Base-by-base conservation (phyloP, 495 filamentous ascomycete genomes). In the Aspergillus bertholletiae region DNA sequence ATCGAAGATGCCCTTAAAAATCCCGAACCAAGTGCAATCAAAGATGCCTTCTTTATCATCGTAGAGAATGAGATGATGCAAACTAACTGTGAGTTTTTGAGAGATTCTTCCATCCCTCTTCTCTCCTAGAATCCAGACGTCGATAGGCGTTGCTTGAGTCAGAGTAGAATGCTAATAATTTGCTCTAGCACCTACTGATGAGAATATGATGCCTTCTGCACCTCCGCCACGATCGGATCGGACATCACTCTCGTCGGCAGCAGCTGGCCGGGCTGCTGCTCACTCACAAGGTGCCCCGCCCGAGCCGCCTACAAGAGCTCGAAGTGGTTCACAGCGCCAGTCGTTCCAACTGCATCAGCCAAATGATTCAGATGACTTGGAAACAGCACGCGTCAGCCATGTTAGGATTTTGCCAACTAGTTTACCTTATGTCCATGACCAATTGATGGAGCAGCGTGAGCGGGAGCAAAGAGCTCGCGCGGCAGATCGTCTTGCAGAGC, bases 11-110 rank as follows among this genome's bases (percentile, higher is more conserved):
- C 94, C 30, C 75, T 98, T 49, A 85, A 86, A 56, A 89, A 89
- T 51, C 84, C 96, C 45, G 94, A 98, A 64, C 93, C 94, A 34
- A 96, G 90, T 55, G 92, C 95, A 13, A 96, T 98, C 74, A 98
- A 98, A 68, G 94, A 98, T 77, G 94, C 94, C 13, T 98, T 97
- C 70, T 85, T 96, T 71, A 97, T 98, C 62, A 90, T 97, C 27
- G 84, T 92, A 46, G 94, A 98, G 73, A 97, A 98, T 69, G 92
- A 96, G 68, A 82, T 98, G 64, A 97, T 97, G 95, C 89, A 90
- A 64, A 87, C 84, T 28, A 96, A 90, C 69, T 92, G 92, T 96
- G 58, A 73, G 78, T 68, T 18, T 20, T 44, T 13, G 3, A 28
- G 17, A 23, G 20, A 34, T 22, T 17, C 12, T 27, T 46, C 5